Evolutionary conservation across 345 rosid species (phyloP).

Genomic region (Salix koriyanagi): DNA sequence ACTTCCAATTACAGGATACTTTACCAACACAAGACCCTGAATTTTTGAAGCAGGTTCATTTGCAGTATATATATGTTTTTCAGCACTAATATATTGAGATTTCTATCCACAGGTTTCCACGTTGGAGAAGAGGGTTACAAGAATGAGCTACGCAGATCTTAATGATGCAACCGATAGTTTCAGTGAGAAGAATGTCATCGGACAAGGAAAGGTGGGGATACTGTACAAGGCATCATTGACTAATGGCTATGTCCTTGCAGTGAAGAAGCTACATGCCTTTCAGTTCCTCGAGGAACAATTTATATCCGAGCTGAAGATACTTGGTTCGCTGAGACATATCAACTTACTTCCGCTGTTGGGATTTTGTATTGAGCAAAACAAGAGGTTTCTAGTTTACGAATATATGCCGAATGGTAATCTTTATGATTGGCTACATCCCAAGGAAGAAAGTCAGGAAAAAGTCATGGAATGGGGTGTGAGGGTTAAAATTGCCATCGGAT

Average conservation of each 20-base stretch:
- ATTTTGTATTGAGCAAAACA: slow-evolving; percentile 14
- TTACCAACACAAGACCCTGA: no score
- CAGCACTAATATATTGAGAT: not conserved
- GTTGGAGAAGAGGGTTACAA: slow-evolving; percentile 20
- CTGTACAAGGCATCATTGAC: no score
- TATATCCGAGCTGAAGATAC: slow-evolving; percentile 12
- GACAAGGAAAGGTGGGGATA: no score
- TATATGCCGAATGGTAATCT: slow-evolving; percentile 26
- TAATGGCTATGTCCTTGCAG: no score
- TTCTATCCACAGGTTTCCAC: slow-evolving; percentile 8
- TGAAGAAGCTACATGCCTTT: not conserved
- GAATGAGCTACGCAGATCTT: slow-evolving; percentile 18
- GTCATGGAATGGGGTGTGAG: slow-evolving; percentile 28
- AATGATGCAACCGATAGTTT: slow-evolving; percentile 25
- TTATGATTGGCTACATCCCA: slow-evolving; percentile 14
- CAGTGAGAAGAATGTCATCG: not conserved
- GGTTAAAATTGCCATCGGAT: slow-evolving; percentile 18
- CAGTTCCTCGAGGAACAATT: slow-evolving; percentile 20
- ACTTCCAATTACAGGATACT: no score
- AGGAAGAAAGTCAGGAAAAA: not conserved
- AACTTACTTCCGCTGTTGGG: slow-evolving; percentile 31
- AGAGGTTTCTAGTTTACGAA: slow-evolving; percentile 25
- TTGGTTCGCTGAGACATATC: slow-evolving; percentile 17
- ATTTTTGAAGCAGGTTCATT: no score
- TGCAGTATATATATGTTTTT: no score